Evolutionary conservation across 306 rosid species (phyloP).

Genomic region (Geum urbanum): DNA sequence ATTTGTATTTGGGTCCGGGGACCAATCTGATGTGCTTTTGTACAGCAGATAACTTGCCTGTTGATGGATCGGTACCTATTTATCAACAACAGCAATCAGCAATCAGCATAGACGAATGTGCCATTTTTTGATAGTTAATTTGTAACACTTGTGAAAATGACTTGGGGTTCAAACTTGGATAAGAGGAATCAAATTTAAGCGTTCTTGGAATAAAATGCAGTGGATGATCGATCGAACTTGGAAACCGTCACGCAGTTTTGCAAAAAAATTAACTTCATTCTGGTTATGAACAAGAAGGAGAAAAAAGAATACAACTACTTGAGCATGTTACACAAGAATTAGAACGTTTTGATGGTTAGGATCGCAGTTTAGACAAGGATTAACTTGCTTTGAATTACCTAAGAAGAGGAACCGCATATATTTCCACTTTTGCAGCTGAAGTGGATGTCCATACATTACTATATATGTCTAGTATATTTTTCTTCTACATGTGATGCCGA

Average conservation of each 20-base stretch:
- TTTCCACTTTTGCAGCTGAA: not conserved
- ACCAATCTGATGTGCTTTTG: not conserved
- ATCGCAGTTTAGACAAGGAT: not conserved
- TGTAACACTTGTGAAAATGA: conserved; percentile 10
- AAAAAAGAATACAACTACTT: no score
- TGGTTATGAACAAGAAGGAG: no score
- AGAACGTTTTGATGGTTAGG: not conserved
- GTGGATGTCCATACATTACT: not conserved
- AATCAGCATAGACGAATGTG: conserved; percentile 6
- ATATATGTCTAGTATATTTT: not conserved
- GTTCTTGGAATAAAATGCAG: not conserved
- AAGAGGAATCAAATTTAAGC: conserved; percentile 8
- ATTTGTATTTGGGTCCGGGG: not conserved
- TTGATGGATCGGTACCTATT: not conserved
- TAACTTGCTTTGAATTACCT: not conserved
- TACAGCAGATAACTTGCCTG: not conserved
- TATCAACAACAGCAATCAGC: not conserved
- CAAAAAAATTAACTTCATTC: not conserved
- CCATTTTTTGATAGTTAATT: not conserved
- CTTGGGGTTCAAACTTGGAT: not conserved
- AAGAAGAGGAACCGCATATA: not conserved
- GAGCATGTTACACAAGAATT: not conserved
- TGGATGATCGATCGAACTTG: not conserved
- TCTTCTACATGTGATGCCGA: conserved; percentile 3
- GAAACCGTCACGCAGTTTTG: not conserved